Evolutionary conservation across 1,139 yeast genomes (phyloP), one percentile per base, ranked within the genome.

Genomic region (Blastobotrys illinoisensis): DNA sequence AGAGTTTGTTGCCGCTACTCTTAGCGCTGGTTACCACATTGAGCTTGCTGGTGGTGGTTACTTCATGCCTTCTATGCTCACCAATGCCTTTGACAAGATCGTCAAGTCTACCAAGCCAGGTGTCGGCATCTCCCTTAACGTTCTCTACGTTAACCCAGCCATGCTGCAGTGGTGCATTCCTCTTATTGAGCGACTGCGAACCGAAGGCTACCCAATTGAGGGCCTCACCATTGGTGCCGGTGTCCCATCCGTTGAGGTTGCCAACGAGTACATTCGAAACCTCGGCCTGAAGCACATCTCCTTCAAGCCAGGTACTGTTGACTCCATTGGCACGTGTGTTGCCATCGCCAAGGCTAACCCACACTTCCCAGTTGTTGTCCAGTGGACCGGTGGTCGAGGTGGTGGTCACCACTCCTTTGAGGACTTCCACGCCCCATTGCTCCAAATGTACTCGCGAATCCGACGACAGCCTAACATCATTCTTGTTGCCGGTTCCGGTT

Each of bases 341-440:
- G 76, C 86, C 57, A 93, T 93, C 70, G 99, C 99, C 52, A 90
- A 88, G 71, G 91, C 96, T 53, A 95, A 91, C 75, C 99, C 99
- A 64, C 76, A 72, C 59, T 93, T 95, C 90, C 99, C 99, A 62
- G 88, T 93, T 67, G 91, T 93, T 56, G 78, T 93, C 66, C 99
- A 93, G 79, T 93, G 99, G 99, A 93, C 99, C 61, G 99, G 98
- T 81, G 99, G 99, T 73, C 91, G 99, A 82, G 99, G 97, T 77
- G 99, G 99, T 81, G 99, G 99, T 69, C 99, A 93, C 73, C 99
- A 93, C 75, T 91, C 98, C 56, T 93, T 85, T 70, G 99, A 93
- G 79, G 99, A 93, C 76, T 90, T 91, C 95, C 99, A 93, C 73
- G 93, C 91, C 69, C 99, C 99, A 65, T 82, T 93, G 65, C 77